Conservation (phyloP, 805 yeast species). For the Candida silvicultrix region DNA sequence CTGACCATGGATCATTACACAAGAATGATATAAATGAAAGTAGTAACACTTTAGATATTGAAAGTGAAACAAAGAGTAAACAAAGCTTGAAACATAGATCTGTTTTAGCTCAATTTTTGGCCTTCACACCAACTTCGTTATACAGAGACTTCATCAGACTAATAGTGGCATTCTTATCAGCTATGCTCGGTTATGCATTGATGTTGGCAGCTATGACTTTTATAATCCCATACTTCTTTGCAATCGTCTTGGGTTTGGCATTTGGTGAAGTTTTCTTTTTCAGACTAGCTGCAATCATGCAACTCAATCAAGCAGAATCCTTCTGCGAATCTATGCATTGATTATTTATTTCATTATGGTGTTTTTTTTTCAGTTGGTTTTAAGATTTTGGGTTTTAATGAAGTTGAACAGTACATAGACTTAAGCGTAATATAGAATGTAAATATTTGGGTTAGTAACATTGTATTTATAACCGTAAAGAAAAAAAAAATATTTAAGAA, state of each 20-base stretch:
- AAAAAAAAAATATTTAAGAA: no score
- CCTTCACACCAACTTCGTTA: constrained; percentile 28
- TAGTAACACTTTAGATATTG: background rate
- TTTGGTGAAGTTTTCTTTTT: constrained; percentile 67
- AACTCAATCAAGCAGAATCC: constrained; percentile 22
- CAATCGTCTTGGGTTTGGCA: constrained; percentile 62
- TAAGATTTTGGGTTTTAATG: background rate
- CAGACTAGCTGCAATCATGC: constrained; percentile 39
- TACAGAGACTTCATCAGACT: constrained; percentile 52
- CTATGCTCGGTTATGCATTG: constrained; percentile 61
- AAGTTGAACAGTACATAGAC: no score
- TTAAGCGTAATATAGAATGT: no score
- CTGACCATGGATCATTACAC: background rate
- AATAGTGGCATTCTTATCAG: constrained; percentile 49
- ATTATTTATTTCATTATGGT: no score
- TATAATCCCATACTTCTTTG: constrained; percentile 63
- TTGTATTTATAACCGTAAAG: no score
- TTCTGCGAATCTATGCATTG: constrained; percentile 25
- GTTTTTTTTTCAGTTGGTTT: no score
- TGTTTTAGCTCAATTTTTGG: constrained; percentile 26
- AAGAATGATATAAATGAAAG: background rate
- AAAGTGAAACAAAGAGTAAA: background rate
- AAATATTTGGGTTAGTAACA: background rate
- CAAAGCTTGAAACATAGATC: constrained; percentile 11
- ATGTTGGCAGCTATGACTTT: constrained; percentile 79